These are phyloP conservation scores for Trichoderma orchidacearum DNA, from an alignment of 495 filamentous ascomycete species.

Conservation along the genomic window DNA sequence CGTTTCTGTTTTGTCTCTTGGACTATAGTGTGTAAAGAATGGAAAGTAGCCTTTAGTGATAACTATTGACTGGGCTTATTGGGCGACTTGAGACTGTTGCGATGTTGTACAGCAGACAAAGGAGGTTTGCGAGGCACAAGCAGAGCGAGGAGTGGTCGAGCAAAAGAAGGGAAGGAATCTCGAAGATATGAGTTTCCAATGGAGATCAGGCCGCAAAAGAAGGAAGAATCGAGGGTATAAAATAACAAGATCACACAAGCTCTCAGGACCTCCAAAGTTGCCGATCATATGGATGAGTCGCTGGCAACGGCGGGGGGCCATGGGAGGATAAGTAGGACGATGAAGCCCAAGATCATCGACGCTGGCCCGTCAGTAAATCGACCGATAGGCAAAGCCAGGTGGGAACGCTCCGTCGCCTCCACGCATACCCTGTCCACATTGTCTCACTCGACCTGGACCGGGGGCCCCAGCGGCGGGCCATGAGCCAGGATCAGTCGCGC, in stretches of 20 bases:
- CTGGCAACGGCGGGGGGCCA: neutral
- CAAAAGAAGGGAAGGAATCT: slow-evolving; percentile 9
- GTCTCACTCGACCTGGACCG: slow-evolving; percentile 1
- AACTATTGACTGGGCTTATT: slow-evolving; percentile 19
- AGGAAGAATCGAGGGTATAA: slow-evolving; percentile 4
- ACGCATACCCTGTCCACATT: neutral
- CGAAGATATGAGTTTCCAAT: slow-evolving; percentile 9
- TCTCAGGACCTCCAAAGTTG: neutral
- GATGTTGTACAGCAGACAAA: slow-evolving; percentile 26
- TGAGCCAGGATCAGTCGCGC: neutral
- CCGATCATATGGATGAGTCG: neutral
- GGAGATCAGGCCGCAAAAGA: slow-evolving; percentile 1
- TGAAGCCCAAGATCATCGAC: neutral
- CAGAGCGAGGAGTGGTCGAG: neutral
- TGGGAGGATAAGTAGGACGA: slow-evolving; percentile 1
- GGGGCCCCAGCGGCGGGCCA: neutral
- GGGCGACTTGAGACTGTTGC: slow-evolving; percentile 22
- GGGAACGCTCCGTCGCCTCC: neutral
- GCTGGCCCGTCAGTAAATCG: neutral
- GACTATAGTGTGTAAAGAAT: slow-evolving; percentile 24
- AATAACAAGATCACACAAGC: slow-evolving; percentile 4
- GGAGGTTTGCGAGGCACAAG: neutral
- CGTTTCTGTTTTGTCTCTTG: too few relatives aligned
- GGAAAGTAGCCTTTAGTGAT: slow-evolving; percentile 26
- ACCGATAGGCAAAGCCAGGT: neutral